Conservation (phyloP, 345 rosid genomes). For the Gossypium anomalum region DNA sequence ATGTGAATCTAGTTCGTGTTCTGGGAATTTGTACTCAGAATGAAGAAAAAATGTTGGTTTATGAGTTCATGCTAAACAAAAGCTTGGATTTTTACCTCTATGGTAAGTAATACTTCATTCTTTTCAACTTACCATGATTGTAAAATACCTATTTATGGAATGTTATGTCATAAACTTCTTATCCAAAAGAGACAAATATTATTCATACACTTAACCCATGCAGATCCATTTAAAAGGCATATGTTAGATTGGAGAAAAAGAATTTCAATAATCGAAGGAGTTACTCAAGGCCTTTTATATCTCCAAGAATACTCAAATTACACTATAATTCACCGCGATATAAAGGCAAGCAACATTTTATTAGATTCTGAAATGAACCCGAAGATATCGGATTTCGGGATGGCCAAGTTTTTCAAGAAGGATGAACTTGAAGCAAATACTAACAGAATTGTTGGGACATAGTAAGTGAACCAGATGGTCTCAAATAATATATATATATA, state of each 20-base stretch:
- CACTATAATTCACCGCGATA: conserved; percentile 21
- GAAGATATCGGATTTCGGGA: background rate
- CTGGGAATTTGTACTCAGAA: conserved; percentile 12
- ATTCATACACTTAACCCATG: background rate
- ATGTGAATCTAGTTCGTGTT: conserved; percentile 11
- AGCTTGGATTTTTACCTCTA: conserved; percentile 25
- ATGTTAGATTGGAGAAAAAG: background rate
- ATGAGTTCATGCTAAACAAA: conserved; percentile 15
- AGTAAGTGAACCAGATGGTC: background rate
- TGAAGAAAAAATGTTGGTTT: conserved; percentile 28
- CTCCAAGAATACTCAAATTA: conserved; percentile 30
- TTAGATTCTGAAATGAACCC: conserved; percentile 4
- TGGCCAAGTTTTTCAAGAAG: conserved; percentile 12
- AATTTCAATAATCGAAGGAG: conserved; percentile 1
- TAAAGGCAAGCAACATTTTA: conserved; percentile 16
- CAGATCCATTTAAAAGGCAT: background rate
- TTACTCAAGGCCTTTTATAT: conserved; percentile 29
- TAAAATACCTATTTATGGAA: too few species aligned
- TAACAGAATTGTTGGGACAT: conserved; percentile 10
- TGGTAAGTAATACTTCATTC: background rate
- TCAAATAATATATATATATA: background rate
- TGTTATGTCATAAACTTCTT: too few species aligned
- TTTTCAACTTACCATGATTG: too few species aligned
- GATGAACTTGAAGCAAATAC: conserved; percentile 7
- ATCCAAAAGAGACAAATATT: background rate